Percentiles rank a stretch among this genome's conserved stretches.
phyloP scores from a whole-genome alignment of 2,329 filamentous ascomycete genomes.

The Aspergillus luchuensis region DNA sequence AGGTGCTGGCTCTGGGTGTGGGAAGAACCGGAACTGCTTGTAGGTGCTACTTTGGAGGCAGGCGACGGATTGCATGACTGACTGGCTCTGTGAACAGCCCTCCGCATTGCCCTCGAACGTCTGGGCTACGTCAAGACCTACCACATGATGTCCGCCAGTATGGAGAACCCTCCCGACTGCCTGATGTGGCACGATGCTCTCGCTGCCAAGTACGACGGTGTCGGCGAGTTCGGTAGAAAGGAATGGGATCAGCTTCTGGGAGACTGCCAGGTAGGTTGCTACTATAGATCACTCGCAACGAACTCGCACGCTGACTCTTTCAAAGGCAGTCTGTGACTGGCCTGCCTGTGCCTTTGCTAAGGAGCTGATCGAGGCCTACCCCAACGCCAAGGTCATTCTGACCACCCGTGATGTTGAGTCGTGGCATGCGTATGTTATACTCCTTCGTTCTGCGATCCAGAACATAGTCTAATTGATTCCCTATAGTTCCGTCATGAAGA shows the following conservation, averaged over 20 bases:
- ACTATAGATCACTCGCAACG: not conserved
- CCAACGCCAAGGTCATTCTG: slow-evolving; percentile 70
- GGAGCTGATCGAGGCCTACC: slow-evolving; percentile 71
- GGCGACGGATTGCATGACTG: slow-evolving; percentile 7
- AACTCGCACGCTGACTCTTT: not conserved
- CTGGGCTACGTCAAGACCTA: slow-evolving; percentile 70
- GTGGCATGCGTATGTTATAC: slow-evolving; percentile 54
- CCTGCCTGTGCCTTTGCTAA: slow-evolving; percentile 68
- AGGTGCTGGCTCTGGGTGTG: slow-evolving; percentile 69
- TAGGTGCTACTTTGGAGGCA: slow-evolving; percentile 41
- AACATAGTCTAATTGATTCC: not conserved
- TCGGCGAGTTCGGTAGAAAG: slow-evolving; percentile 64
- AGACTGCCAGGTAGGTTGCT: slow-evolving; percentile 52
- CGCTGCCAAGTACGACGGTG: slow-evolving; percentile 62
- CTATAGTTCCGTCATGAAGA: slow-evolving; percentile 62
- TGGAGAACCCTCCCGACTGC: slow-evolving; percentile 68
- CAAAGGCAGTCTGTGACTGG: slow-evolving; percentile 67
- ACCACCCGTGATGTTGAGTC: slow-evolving; percentile 67
- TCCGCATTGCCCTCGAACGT: slow-evolving; percentile 65
- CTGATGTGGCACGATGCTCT: slow-evolving; percentile 72
- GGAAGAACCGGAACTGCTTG: slow-evolving; percentile 72
- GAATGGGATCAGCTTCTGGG: slow-evolving; percentile 71
- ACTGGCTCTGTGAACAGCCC: slow-evolving; percentile 46
- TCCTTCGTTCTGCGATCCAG: no score
- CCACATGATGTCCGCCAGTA: slow-evolving; percentile 71